Percentiles rank a stretch among this genome's conserved stretches.
These are phyloP conservation scores for Ophiostoma sp. DNA, from an alignment of 2,329 filamentous ascomycete species.

Conservation along the genomic window DNA sequence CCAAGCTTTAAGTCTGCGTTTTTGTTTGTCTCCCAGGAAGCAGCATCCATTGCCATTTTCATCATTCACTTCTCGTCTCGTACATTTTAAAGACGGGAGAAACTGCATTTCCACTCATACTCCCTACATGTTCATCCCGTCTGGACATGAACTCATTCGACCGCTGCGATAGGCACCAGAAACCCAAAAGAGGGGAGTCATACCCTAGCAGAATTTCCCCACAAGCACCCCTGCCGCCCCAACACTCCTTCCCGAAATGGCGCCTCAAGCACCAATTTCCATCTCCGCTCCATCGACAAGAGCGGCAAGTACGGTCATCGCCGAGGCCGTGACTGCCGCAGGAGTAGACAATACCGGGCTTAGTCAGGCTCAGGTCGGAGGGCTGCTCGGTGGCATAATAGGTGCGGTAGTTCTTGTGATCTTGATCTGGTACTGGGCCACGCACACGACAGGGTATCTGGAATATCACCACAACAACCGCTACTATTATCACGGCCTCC, in stretches of 20 bases:
- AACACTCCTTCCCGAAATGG: slow-evolving; percentile 1
- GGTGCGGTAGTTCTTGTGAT: slow-evolving; percentile 36
- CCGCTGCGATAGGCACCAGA: no score
- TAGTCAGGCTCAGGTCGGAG: slow-evolving; percentile 36
- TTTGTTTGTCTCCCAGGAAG: not conserved
- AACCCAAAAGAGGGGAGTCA: no score
- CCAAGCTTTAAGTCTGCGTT: not conserved
- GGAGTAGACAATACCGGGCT: slow-evolving; percentile 10
- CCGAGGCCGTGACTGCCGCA: not conserved
- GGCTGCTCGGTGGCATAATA: slow-evolving; percentile 38
- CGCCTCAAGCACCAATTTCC: not conserved
- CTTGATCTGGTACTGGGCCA: slow-evolving; percentile 34
- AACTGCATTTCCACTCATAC: not conserved
- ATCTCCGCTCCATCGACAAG: not conserved
- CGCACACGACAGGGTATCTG: slow-evolving; percentile 17
- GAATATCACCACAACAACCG: not conserved
- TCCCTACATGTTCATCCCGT: not conserved
- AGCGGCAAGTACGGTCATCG: not conserved
- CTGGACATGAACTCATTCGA: no score
- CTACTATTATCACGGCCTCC: not conserved
- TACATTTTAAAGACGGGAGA: not conserved
- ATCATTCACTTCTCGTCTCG: not conserved
- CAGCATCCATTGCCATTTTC: no score
- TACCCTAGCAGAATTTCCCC: not conserved
- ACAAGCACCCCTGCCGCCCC: not conserved